Evolutionary conservation across 1,284 basidiomycete species (phyloP), one percentile per base, ranked within the genome.

Genomic region (Clitocybe nebularis): DNA sequence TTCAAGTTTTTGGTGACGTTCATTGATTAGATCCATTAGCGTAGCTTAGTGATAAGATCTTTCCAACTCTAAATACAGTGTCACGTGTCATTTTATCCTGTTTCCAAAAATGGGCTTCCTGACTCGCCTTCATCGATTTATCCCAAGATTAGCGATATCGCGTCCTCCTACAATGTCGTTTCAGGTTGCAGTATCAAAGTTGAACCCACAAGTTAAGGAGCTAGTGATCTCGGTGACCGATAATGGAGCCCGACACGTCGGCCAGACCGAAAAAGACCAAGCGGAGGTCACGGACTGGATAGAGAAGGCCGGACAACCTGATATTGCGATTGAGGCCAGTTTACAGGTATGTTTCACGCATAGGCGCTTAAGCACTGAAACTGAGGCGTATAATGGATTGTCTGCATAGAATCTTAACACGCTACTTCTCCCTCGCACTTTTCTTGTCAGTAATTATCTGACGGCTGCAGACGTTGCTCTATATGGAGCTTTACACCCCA

Each of bases 401-500:
- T 8, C 35, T 29, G 16, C 53, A 11, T 16, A 94, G 90, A 74
- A 77, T 24, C 69, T 94, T 48, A 80, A 93, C 60, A 66, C 75
- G n/a, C 67, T 81, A 44, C 73, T 96, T 43, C 68, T 77, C 16
- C 81, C 87, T 16, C 74, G 83, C 54, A 94, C 91, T 23, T 95
- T 89, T 62, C 65, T 92, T 53, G 85, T 91, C 52, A 77, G 76
- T 59, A 89, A 86, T 60, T 77, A 84, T 54, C 69, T 92, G 43
- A 89, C 90, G n/a, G 83, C 81, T 10, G 92, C 92, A 39, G 93
- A 96, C 61, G 77, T 91, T 43, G 83, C 85, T 9, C 65, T 94
- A 36, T 95, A 91, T 62, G 89, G 84, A 13, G 80, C 82, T 21
- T 73, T 95, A 25, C 86, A 93, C 60, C 81, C 89, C 11, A 68